Evolutionary conservation across 2,329 filamentous ascomycete species (phyloP).

Genomic region (Bipolaris zeicola): DNA sequence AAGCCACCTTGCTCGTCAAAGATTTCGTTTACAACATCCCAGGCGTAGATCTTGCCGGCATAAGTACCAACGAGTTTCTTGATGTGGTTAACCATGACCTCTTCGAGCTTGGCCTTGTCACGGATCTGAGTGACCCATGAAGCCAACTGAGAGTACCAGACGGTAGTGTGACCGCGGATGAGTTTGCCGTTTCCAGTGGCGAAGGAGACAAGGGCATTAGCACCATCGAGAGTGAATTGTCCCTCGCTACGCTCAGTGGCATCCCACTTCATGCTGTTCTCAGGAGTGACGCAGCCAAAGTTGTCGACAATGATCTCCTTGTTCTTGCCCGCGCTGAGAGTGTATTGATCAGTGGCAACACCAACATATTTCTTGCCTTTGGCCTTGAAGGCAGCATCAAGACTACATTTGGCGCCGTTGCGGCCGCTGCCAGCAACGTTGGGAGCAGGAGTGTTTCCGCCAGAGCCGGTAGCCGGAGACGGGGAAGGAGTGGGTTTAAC

Average conservation of each 20-base stretch:
- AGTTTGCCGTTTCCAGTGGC: slow-evolving; percentile 61
- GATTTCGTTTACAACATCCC: slow-evolving; percentile 53
- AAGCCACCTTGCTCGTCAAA: slow-evolving; percentile 65
- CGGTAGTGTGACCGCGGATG: slow-evolving; percentile 67
- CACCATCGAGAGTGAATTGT: slow-evolving; percentile 61
- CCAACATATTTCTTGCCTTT: slow-evolving; percentile 71
- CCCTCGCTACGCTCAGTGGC: slow-evolving; percentile 56
- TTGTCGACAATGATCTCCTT: slow-evolving; percentile 64
- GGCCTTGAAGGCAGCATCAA: slow-evolving; percentile 62
- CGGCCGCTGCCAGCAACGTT: slow-evolving; percentile 21
- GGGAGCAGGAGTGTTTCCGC: slow-evolving; percentile 9
- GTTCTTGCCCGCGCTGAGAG: slow-evolving; percentile 57
- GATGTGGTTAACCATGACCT: slow-evolving; percentile 66
- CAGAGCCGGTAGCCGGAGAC: neutral
- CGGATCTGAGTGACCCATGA: slow-evolving; percentile 64
- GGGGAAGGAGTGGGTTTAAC: neutral
- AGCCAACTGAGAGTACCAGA: slow-evolving; percentile 63
- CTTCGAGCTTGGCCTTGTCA: slow-evolving; percentile 58
- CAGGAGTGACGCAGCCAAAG: slow-evolving; percentile 69
- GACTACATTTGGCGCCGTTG: slow-evolving; percentile 40
- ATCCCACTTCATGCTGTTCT: slow-evolving; percentile 75
- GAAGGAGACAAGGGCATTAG: slow-evolving; percentile 66
- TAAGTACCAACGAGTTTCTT: slow-evolving; percentile 62
- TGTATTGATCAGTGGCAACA: slow-evolving; percentile 60
- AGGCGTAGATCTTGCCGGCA: slow-evolving; percentile 67